Evolutionary conservation across 2,329 filamentous ascomycete species (phyloP), one percentile per base, ranked within the genome.

Genomic region (Sporothrix sp.): DNA sequence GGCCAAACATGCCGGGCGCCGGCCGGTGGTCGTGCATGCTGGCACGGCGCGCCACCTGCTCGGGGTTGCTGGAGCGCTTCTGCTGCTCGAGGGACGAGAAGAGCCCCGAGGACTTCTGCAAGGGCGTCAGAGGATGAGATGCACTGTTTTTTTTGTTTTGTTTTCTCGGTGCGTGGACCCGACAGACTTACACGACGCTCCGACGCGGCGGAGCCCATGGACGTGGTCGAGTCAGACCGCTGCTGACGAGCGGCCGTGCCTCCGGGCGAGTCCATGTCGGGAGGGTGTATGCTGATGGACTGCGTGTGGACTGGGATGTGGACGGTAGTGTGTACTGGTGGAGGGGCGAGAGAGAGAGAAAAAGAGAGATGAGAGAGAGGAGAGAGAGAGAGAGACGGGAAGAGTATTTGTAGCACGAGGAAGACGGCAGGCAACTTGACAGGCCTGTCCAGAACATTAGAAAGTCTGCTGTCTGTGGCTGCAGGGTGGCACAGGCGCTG

Each of bases 11-110:
- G 36, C 76, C 76, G 1, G 69, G 60, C 45, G 68, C 63, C 13
- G 67, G 68, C 52, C 70, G 69, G 60, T 80, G 76, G 52, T 81
- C 77, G 27, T 68, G 68, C 57, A 80, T 65, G 59, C 75, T 78
- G 59, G 74, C 70, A 6, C 77, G 74, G 13, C 76, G 72, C n/a
- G 71, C 70, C 2, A 66, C 39, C 2, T 62, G 62, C 33, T 52
- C 57, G 21, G 72, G 69, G 52, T 72, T 67, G 42, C 65, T 65
- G 18, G 63, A 61, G 46, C 74, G 71, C 63, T 78, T 79, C 51
- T 74, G 70, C 54, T 71, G 68, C 42, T 71, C 66, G 2, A 81
- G 71, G 11, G 70, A 65, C 4, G 76, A 71, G 61, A 79, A 81
- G 58, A 74, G 68, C 42, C 70, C 65, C 1, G 59, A 60, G n/a